Evolutionary conservation across 2,329 filamentous ascomycete species (phyloP).

Genomic region (Malbranchea cinnamomea): DNA sequence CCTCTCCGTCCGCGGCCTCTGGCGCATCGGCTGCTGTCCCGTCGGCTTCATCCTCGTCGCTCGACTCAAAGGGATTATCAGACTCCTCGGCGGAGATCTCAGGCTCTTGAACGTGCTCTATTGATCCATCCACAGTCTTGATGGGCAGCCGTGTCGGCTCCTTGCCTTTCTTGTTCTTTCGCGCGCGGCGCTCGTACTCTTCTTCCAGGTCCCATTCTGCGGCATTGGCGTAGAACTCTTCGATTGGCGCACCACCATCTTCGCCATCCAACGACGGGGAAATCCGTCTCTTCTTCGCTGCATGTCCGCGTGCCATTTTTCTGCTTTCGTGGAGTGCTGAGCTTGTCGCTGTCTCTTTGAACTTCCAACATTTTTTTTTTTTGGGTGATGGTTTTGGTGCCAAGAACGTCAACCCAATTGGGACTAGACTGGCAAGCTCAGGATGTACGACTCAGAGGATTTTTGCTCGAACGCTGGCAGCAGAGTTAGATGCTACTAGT

Average conservation of each 20-base stretch:
- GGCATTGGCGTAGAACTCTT: constrained; percentile 55
- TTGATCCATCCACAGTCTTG: constrained; percentile 62
- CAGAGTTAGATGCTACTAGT: too few relatives aligned
- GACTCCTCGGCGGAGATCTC: constrained; percentile 30
- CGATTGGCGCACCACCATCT: constrained; percentile 15
- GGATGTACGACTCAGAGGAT: too few relatives aligned
- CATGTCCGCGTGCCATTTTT: constrained; percentile 29
- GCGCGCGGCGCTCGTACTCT: constrained; percentile 67
- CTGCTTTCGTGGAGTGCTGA: constrained; percentile 10
- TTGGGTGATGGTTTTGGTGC: constrained; percentile 8
- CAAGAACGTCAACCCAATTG: constrained; percentile 16
- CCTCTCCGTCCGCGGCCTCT: constrained; percentile 35
- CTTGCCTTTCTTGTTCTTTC: constrained; percentile 62
- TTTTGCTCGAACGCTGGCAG: too few relatives aligned
- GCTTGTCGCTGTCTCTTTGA: background rate
- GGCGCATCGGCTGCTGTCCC: constrained; percentile 29
- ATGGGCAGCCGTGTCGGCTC: constrained; percentile 69
- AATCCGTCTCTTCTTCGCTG: constrained; percentile 36
- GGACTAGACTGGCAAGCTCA: too few relatives aligned
- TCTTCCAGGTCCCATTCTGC: constrained; percentile 84
- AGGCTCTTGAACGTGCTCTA: constrained; percentile 45
- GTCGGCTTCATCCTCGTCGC: constrained; percentile 40
- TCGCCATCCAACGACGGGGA: constrained; percentile 31
- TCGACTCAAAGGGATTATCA: constrained; percentile 48
- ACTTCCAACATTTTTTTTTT: background rate